phyloP scores from a whole-genome alignment of 1,284 basidiomycete species.

The Boletus semigastroideus region DNA sequence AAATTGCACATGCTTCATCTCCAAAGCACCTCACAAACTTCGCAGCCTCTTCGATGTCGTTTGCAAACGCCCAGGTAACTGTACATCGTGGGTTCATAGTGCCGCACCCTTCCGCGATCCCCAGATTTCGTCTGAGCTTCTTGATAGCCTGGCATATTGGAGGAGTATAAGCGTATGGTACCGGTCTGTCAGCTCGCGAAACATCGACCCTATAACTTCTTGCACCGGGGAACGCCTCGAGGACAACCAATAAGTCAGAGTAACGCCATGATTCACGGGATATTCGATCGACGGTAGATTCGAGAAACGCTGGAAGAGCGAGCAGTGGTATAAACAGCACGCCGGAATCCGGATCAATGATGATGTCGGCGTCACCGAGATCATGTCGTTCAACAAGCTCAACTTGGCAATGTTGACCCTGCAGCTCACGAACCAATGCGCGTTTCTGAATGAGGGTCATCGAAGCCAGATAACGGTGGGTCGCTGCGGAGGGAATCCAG shows the following conservation, averaged over 20 bases:
- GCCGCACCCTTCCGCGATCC: slow-evolving; percentile 56
- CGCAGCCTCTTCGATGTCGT: slow-evolving; percentile 56
- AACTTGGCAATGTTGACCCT: slow-evolving; percentile 43
- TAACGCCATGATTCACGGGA: slow-evolving; percentile 57
- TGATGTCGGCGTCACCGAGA: slow-evolving; percentile 54
- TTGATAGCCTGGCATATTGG: slow-evolving; percentile 64
- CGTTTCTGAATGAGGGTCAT: slow-evolving; percentile 66
- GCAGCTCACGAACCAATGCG: slow-evolving; percentile 50
- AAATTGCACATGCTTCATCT: slow-evolving; percentile 47
- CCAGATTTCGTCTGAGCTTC: slow-evolving; percentile 59
- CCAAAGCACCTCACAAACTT: slow-evolving; percentile 54
- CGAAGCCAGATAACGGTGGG: slow-evolving; percentile 69
- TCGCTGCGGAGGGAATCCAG: slow-evolving; percentile 33
- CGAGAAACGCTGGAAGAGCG: slow-evolving; percentile 51
- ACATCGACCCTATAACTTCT: slow-evolving; percentile 29
- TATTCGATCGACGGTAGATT: slow-evolving; percentile 38
- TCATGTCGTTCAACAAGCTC: slow-evolving; percentile 61
- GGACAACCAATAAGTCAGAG: slow-evolving; percentile 51
- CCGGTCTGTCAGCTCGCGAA: slow-evolving; percentile 15
- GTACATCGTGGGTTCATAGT: slow-evolving; percentile 41
- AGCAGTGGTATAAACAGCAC: slow-evolving; percentile 57
- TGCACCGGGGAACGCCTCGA: slow-evolving; percentile 61
- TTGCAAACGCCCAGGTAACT: slow-evolving; percentile 60
- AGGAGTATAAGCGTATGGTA: slow-evolving; percentile 51
- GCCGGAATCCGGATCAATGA: slow-evolving; percentile 57